These are phyloP conservation scores for Kazachstania kunashirensis DNA, from an alignment of 805 yeast genomes.

Conservation along the genomic window DNA sequence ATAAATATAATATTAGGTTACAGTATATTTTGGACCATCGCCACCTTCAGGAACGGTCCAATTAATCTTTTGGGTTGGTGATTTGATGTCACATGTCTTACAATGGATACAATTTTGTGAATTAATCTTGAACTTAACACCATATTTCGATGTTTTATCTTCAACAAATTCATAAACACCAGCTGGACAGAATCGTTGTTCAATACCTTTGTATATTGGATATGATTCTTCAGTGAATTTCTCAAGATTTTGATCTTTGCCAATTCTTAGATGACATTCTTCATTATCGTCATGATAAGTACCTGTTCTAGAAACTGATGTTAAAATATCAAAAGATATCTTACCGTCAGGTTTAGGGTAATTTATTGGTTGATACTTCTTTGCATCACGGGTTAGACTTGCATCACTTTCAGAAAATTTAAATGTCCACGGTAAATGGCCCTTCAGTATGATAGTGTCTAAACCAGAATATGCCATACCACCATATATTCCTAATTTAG, in stretches of 20 bases:
- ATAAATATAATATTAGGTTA: conserved; percentile 4
- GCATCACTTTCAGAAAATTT: conserved; percentile 63
- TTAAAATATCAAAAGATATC: conserved; percentile 80
- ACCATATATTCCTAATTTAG: conserved; percentile 64
- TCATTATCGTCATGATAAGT: conserved; percentile 94
- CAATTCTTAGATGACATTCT: conserved; percentile 69
- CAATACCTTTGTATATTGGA: conserved; percentile 78
- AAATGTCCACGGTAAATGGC: conserved; percentile 84
- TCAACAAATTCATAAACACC: conserved; percentile 90
- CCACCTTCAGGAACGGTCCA: conserved; percentile 99
- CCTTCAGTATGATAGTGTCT: conserved; percentile 67
- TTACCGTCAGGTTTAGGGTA: conserved; percentile 96
- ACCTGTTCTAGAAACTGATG: conserved; percentile 95
- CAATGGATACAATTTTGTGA: conserved; percentile 97
- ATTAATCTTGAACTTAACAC: conserved; percentile 85
- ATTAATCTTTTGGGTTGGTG: conserved; percentile 84
- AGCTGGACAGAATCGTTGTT: conserved; percentile 92
- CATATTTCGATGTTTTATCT: conserved; percentile 45
- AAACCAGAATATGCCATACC: conserved; percentile 82
- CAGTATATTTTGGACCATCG: conserved; percentile 89
- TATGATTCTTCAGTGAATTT: conserved; percentile 61
- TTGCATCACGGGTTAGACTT: conserved; percentile 57
- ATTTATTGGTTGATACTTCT: conserved; percentile 55
- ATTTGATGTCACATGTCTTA: conserved; percentile 96
- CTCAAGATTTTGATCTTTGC: conserved; percentile 47